phyloP scores from a whole-genome alignment of 768 basidiomycete genomes.

The Termitomyces sp. region DNA sequence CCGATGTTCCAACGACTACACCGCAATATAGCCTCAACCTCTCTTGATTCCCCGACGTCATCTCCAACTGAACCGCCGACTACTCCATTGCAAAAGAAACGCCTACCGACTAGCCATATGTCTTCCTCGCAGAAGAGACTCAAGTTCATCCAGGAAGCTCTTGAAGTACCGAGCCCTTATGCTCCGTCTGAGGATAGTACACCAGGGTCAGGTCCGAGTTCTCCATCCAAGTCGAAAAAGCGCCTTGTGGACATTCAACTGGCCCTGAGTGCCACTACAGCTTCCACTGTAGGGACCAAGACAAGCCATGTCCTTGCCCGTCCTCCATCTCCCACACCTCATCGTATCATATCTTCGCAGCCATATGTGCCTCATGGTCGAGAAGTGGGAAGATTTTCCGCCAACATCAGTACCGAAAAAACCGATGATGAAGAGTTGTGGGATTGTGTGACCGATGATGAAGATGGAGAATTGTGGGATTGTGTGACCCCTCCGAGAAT shows the following conservation, averaged over 20 bases:
- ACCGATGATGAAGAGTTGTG: slow-evolving; percentile 3
- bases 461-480: slow-evolving; percentile 6
- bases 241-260: slow-evolving; percentile 1
- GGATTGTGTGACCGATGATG: slow-evolving; percentile 1
- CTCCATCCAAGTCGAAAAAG: neutral
- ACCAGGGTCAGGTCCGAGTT: neutral
- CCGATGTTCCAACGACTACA: slow-evolving; percentile 1
- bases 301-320: neutral
- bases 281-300: neutral
- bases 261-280: neutral
- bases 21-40: neutral
- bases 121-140: slow-evolving; percentile 16
- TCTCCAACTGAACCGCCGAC: neutral
- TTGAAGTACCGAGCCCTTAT: slow-evolving; percentile 1
- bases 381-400: neutral
- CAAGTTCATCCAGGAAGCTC: slow-evolving; percentile 14
- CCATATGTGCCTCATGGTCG: neutral
- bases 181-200: neutral
- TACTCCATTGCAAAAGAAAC: slow-evolving; percentile 10
- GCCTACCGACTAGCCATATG: neutral
- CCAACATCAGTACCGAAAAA: neutral
- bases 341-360: neutral
- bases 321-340: neutral
- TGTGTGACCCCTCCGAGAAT: slow-evolving; percentile 5
- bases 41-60: neutral